Base-by-base conservation (phyloP, 768 basidiomycete species). In the Harrya chromipes region DNA sequence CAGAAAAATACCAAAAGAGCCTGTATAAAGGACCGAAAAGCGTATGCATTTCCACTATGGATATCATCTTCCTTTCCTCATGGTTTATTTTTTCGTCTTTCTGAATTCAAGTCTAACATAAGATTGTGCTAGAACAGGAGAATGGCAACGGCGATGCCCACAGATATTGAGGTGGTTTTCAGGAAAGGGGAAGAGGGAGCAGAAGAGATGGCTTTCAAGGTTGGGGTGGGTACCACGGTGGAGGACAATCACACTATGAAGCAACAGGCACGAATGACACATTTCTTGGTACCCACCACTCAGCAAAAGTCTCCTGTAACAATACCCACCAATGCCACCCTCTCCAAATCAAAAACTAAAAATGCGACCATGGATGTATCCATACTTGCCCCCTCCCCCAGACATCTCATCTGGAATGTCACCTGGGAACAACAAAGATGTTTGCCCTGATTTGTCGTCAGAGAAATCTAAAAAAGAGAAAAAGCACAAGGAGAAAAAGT, bases 1-100 rank as follows among this genome's bases (percentile, higher is more conserved):
- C 90, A 3, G 90, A 97, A 68, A 97, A 95, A 66, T 95, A 97
- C 62, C 82, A 97, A 72, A 91, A 91, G 68, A 72, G 77, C 43
- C 64, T 94, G 49, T 94, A 93, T 66, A 91, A 87, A 61, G 91
- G 89, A 9, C 79, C 82, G 1, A 89, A 87, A 73, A 75, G 52
- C 12, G 71, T 67, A 47, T 38, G 59, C 49, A 21, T 16, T 16
- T 5, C 21, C 20, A 29, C 12, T 13, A 1, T 29, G 23, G 23
- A 23, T 23, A 4, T 11, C 29, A 12, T 6, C 12, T 12, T n/a
- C 10, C 20, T 6, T 20, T 3, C 3, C 13, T 26, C 2, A 6
- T 23, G 4, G 23, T 23, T 23, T 23, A 6, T 11, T 10, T 41
- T 6, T 13, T 35, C 42, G 19, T 3, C 26, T 27, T 46, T n/a